Evolutionary conservation across 2,329 filamentous ascomycete genomes (phyloP), one percentile per base, ranked within the genome.

Genomic region (Trichoderma koningiopsis): DNA sequence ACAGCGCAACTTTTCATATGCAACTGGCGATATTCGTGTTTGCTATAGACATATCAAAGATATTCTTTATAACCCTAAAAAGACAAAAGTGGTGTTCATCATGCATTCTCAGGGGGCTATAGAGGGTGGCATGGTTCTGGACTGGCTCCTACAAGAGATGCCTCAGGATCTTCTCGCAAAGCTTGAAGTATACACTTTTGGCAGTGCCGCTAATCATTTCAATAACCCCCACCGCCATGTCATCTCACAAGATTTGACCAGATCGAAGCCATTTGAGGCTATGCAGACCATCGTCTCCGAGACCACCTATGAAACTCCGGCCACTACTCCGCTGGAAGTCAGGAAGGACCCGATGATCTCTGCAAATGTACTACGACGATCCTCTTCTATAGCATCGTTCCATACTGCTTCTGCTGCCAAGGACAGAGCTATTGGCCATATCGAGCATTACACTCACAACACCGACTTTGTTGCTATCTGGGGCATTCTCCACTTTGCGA

Each of bases 361-460:
- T 0, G 68, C 72, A 5, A 57, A 71, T 2, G 24, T 73, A 5
- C 70, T 71, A 13, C 74, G 74, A 8, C 74, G 77, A 27, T 70
- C 75, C 3, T 76, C 78, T 0, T 73, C 74, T 5, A 58, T 77
- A 11, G 79, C 79, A 0, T 79, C 78, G 0, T 76, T 82, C 13
- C 72, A 80, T 24, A 79, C 78, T 6, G 77, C 80, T 1, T 76
- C 76, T 1, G 76, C 81, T 1, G 77, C 82, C 10, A 79, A 83
- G 5, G 82, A 83, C 71, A 80, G 82, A 52, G 86, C 86, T 3
- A 89, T 95, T 63, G 84, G 86, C 6, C 85, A 94, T 72, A 90
- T 96, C 49, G 92, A 96, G 79, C 92, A 96, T 78, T 96, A 94
- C 75, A 90, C 89, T 3, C 91, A 94, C 76, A 86, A 85, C 10